Base-by-base conservation (phyloP, 805 yeast genomes). In the Starmerella stellata region DNA sequence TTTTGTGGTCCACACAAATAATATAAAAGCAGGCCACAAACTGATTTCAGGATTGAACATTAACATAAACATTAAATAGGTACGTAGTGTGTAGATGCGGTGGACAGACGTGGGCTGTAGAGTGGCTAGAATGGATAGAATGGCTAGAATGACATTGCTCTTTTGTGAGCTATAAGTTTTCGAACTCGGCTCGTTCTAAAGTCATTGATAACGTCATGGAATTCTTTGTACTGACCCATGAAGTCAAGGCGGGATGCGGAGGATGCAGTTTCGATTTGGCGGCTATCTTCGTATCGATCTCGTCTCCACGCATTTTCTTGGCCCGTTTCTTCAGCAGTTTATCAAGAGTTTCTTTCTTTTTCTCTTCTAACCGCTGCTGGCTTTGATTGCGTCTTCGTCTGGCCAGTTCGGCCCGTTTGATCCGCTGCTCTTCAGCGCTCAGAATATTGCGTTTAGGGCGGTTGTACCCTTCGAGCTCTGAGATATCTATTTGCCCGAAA, bases 341-440 rank as follows among this genome's bases (percentile, higher is more conserved):
- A 56, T 87, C 87, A 46, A 87, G 66, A 0, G 95, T 85, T 46
- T 87, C 95, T 52, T 75, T 71, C 55, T 90, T 90, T 57, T 90
- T 96, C 56, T 81, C 95, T 52, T 85, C 95, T 30, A 81, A 60
- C 46, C 77, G 73, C 59, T 77, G 76, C 51, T 76, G 83, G 48
- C 76, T 74, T 50, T 82, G 68, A 53, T 87, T 85, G 56, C 78
- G 79, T 47, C 98, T 67, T 56, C 83, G 73, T 50, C 96, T 69
- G 0, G 95, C 87, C 50, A 72, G 75, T 55, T 87, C 98, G 1
- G 92, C 80, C 45, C 83, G 74, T 34, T 83, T 69, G 42, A 81
- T 57, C 35, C 78, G 80, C 30, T 74, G 68, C 58, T 85, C 93
- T 55, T 87, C 95, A 41, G 76, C 94, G 0, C 92, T 75, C 38